phyloP scores from a whole-genome alignment of 345 rosid species.

The Eutrema heterophyllum region DNA sequence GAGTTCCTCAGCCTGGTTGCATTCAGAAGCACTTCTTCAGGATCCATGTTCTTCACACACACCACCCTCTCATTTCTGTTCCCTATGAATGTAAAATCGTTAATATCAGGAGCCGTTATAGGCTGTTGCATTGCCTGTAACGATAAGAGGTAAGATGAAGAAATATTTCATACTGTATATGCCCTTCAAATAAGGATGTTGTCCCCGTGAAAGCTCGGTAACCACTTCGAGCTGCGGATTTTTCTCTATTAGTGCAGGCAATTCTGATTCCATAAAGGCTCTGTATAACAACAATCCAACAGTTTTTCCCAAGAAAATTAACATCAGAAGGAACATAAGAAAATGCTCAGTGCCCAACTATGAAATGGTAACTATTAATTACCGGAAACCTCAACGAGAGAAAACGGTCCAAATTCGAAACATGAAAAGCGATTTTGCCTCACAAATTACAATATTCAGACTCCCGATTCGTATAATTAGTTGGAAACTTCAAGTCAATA shows the following conservation, averaged over 20 bases:
- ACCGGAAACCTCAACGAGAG: neutral
- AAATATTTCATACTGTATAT: constrained; percentile 54
- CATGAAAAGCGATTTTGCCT: neutral
- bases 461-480: neutral
- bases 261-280: constrained; percentile 80
- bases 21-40: constrained; percentile 54
- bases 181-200: constrained; percentile 80
- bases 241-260: constrained; percentile 54
- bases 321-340: neutral
- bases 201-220: constrained; percentile 70
- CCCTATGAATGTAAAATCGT: constrained; percentile 33
- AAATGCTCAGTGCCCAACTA: neutral
- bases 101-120: neutral
- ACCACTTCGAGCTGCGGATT: constrained; percentile 81
- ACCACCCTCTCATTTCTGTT: constrained; percentile 76
- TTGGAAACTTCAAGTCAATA: neutral
- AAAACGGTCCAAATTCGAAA: neutral
- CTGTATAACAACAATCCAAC: constrained; percentile 23
- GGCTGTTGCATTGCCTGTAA: neutral
- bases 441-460: neutral
- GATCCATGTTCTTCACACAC: constrained; percentile 77
- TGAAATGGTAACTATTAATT: neutral
- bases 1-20: constrained; percentile 76
- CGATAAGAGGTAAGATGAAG: neutral
- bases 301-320: neutral